phyloP scores from a whole-genome alignment of 495 filamentous ascomycete genomes.

The Lindgomyces ingoldianus region DNA sequence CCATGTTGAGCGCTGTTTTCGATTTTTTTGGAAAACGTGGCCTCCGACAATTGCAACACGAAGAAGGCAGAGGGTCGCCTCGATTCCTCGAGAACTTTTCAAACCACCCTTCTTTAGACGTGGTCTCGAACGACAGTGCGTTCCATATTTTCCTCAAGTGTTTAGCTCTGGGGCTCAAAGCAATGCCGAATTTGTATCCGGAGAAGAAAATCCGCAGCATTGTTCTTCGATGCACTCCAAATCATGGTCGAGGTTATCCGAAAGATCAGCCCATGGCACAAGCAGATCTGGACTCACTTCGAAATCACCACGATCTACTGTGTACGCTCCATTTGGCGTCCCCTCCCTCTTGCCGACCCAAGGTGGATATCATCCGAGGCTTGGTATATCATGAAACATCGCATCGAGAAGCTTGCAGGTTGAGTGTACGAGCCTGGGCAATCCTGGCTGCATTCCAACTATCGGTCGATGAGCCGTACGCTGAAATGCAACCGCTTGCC shows the following conservation, averaged over 20 bases:
- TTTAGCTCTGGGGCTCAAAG: slow-evolving; percentile 67
- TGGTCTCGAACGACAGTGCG: slow-evolving; percentile 71
- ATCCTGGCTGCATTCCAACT: slow-evolving; percentile 76
- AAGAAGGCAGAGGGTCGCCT: slow-evolving; percentile 74
- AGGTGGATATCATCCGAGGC: slow-evolving; percentile 68
- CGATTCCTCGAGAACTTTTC: slow-evolving; percentile 75
- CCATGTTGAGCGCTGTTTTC: slow-evolving; percentile 77
- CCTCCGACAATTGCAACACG: slow-evolving; percentile 72
- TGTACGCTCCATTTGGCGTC: slow-evolving; percentile 86
- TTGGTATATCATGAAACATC: slow-evolving; percentile 78
- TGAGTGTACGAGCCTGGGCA: slow-evolving; percentile 80
- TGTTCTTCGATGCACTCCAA: slow-evolving; percentile 78
- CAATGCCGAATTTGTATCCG: slow-evolving; percentile 58
- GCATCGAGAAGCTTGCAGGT: slow-evolving; percentile 80
- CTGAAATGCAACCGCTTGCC: slow-evolving; percentile 45
- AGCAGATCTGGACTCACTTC: slow-evolving; percentile 77
- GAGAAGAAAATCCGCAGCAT: slow-evolving; percentile 76
- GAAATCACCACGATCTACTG: slow-evolving; percentile 92
- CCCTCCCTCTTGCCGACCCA: slow-evolving; percentile 68
- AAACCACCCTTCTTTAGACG: slow-evolving; percentile 58
- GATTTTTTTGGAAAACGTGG: slow-evolving; percentile 84
- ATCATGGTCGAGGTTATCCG: slow-evolving; percentile 81
- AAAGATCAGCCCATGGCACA: slow-evolving; percentile 75
- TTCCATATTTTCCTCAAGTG: slow-evolving; percentile 94
- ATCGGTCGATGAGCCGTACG: slow-evolving; percentile 50